These are phyloP conservation scores for Chaetomium sp. DNA, from an alignment of 2,329 filamentous ascomycete genomes.

Conservation along the genomic window DNA sequence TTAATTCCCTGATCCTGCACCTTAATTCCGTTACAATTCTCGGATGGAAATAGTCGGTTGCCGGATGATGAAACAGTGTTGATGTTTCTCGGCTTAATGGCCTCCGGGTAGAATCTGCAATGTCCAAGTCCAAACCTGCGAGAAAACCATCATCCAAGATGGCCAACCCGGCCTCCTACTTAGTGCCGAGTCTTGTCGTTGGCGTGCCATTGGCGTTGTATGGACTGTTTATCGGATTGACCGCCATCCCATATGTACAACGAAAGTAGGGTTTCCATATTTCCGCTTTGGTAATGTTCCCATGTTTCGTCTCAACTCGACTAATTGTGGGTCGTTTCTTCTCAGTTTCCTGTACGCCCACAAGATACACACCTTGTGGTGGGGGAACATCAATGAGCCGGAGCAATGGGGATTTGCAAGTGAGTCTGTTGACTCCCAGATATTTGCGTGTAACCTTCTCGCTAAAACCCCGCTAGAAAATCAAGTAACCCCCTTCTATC, in stretches of 20 bases:
- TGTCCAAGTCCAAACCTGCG: neutral
- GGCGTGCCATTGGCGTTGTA: conserved; percentile 59
- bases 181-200: conserved; percentile 47
- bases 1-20: neutral
- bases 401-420: conserved; percentile 83
- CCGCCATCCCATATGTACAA: conserved; percentile 67
- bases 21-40: neutral
- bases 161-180: conserved; percentile 21
- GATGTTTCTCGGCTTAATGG: neutral
- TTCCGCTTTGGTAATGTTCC: neutral
- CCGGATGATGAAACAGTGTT: neutral
- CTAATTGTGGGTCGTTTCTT: neutral
- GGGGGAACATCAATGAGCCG: conserved; percentile 56
- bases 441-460: neutral
- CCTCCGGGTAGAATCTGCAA: neutral
- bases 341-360: conserved; percentile 75
- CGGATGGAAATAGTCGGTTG: neutral
- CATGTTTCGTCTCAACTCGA: neutral
- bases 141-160: conserved; percentile 3
- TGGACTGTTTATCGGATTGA: conserved; percentile 55
- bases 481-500: conserved; percentile 79
- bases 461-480: conserved; percentile 49
- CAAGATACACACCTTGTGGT: conserved; percentile 65
- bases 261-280: conserved; percentile 55
- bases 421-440: conserved; percentile 34